Evolutionary conservation across 768 basidiomycete genomes (phyloP), one percentile per base, ranked within the genome.

Genomic region (Serendipita sp.): DNA sequence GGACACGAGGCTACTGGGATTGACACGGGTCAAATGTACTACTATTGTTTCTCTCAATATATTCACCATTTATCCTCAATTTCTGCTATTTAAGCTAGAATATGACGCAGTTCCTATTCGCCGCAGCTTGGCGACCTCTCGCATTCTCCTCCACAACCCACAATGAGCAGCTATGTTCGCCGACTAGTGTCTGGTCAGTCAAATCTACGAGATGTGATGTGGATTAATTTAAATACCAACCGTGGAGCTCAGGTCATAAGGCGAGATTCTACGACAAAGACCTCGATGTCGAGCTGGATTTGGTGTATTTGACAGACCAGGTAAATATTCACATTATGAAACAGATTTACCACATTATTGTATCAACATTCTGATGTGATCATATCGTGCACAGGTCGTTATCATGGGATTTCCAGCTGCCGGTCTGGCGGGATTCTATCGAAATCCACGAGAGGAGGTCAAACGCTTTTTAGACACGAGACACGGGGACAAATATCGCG

Each of bases 401-500:
- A 66, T 70, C 70, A 76, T 76, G 76, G 92, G 92, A 24, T 92
- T 86, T 72, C 92, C 92, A 0, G 89, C 92, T 0, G 74, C 78
- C 1, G 92, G 92, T 0, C 70, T 92, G 1, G 89, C 90, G 69
- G 80, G 85, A 1, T 71, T 88, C 45, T 95, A 95, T 69, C 80
- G 92, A 47, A 95, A 95, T 70, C 79, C 78, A 38, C 77, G 86
- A 44, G 81, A 85, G 32, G 88, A 93, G 70, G 87, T 85, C 1
- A 83, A 84, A 68, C 79, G 78, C 45, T 92, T 93, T 72, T 78
- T 92, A 3, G 83, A 88, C 32, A 76, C 82, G 63, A 78, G 85
- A 53, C 89, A 92, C 70, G 82, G 82, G 3, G 79, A 83, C 69
- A 84, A 89, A 70, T 93, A 83, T 71, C 88, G 89, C 85, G 82